Percentiles rank a stretch among this genome's conserved stretches.
phyloP scores from a whole-genome alignment of 106 monocot species.

The Agapanthus africanus region DNA sequence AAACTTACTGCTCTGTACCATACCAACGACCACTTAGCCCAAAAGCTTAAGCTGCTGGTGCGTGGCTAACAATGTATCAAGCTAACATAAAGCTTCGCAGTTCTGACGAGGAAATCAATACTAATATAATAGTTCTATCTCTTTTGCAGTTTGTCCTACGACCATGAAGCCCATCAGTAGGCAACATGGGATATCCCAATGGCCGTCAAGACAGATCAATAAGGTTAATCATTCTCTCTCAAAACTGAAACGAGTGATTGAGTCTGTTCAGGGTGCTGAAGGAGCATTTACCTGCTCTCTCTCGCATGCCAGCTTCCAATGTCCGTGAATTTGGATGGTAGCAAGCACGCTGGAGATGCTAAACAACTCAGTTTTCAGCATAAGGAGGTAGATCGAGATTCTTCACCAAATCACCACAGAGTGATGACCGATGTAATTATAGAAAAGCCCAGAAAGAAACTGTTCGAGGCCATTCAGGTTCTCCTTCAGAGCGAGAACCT shows the following conservation, averaged over 20 bases:
- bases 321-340: slow-evolving; percentile 19
- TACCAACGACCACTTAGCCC: too few relatives aligned
- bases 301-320: slow-evolving; percentile 31
- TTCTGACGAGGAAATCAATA: too few relatives aligned
- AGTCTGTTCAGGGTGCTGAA: slow-evolving; percentile 51
- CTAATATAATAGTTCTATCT: too few relatives aligned
- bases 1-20: too few relatives aligned
- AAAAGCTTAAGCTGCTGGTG: too few relatives aligned
- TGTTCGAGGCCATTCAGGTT: slow-evolving; percentile 2
- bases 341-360: slow-evolving; percentile 9
- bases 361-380: background rate
- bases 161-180: slow-evolving; percentile 75
- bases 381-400: slow-evolving; percentile 1
- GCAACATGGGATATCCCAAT: slow-evolving; percentile 60
- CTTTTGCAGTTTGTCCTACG: slow-evolving; percentile 54
- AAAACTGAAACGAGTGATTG: slow-evolving; percentile 53
- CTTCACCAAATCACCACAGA: slow-evolving; percentile 5
- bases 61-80: too few relatives aligned
- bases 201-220: slow-evolving; percentile 72
- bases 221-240: slow-evolving; percentile 65
- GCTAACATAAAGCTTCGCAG: too few relatives aligned
- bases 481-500: slow-evolving; percentile 13
- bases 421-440: slow-evolving; percentile 4
- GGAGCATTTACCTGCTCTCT: slow-evolving; percentile 40
- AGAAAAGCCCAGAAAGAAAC: background rate